These are phyloP conservation scores for Lasiodiplodia sp. DNA, from an alignment of 2,329 filamentous ascomycete species.

Conservation along the genomic window DNA sequence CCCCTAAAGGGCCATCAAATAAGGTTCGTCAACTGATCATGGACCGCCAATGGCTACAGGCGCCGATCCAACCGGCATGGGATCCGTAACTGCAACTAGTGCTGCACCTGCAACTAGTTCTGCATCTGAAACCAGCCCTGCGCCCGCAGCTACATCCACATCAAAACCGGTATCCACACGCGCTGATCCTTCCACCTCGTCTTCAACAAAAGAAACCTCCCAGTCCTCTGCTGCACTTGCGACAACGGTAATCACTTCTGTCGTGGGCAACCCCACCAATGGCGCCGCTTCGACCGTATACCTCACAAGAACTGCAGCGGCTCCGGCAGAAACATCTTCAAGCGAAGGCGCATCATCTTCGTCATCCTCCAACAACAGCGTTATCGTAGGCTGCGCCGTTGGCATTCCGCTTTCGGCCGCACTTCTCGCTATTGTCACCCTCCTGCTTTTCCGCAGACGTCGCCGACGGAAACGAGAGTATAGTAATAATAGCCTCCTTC, in stretches of 20 bases:
- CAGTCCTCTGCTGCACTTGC: background rate
- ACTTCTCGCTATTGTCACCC: slow-evolving; percentile 31
- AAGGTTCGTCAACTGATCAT: background rate
- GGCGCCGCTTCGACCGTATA: slow-evolving; percentile 13
- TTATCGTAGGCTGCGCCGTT: slow-evolving; percentile 32
- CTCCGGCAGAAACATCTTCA: slow-evolving; percentile 7
- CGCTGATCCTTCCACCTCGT: no score
- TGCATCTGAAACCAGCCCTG: background rate
- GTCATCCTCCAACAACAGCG: slow-evolving; percentile 1
- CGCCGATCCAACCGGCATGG: background rate
- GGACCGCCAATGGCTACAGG: background rate
- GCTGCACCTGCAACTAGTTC: background rate
- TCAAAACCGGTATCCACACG: background rate
- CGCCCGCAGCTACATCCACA: background rate
- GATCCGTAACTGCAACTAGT: background rate
- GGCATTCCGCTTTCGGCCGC: slow-evolving; percentile 33
- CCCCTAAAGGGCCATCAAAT: background rate
- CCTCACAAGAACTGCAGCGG: slow-evolving; percentile 10
- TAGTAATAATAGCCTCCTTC: background rate
- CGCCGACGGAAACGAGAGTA: slow-evolving; percentile 19
- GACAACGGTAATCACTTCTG: slow-evolving; percentile 9
- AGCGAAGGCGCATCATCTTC: background rate
- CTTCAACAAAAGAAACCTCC: background rate
- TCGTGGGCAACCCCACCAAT: slow-evolving; percentile 9
- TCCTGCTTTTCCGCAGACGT: slow-evolving; percentile 30